Conservation (phyloP, 768 basidiomycete genomes). For the Trametes gibbosa region DNA sequence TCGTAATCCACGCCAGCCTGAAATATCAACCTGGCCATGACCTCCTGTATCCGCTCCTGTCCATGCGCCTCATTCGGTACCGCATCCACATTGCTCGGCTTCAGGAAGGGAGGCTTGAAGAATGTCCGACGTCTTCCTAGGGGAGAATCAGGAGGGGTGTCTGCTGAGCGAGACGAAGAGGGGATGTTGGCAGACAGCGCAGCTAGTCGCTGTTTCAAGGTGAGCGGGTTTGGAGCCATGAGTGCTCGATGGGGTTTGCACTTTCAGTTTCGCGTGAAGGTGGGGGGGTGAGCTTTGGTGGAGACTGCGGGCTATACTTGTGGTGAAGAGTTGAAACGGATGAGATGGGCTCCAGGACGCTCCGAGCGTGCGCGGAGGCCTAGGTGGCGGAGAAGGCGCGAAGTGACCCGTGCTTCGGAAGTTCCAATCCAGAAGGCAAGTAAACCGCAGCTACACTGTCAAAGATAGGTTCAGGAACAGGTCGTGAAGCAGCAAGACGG, state of each 20-base stretch:
- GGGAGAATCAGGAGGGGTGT: constrained; percentile 29
- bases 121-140: constrained; percentile 32
- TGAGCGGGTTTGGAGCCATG: constrained; percentile 32
- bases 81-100: constrained; percentile 32
- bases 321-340: not conserved
- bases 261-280: not conserved
- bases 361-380: not conserved
- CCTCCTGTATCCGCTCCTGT: constrained; percentile 54
- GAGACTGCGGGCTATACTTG: not conserved
- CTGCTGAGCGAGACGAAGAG: constrained; percentile 25
- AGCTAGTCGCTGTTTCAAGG: constrained; percentile 65
- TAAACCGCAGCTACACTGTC: not conserved
- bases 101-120: constrained; percentile 54
- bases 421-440: not conserved
- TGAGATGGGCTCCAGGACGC: no score
- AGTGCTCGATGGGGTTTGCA: not conserved
- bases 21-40: constrained; percentile 73
- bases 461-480: not conserved
- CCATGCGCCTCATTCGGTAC: constrained; percentile 23
- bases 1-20: constrained; percentile 90
- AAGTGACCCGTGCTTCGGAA: not conserved
- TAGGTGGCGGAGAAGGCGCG: not conserved
- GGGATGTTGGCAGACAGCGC: constrained; percentile 53
- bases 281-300: not conserved
- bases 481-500: not conserved